Evolutionary conservation across 2,329 filamentous ascomycete genomes (phyloP).

Genomic region (Elsinoe fawcettii): DNA sequence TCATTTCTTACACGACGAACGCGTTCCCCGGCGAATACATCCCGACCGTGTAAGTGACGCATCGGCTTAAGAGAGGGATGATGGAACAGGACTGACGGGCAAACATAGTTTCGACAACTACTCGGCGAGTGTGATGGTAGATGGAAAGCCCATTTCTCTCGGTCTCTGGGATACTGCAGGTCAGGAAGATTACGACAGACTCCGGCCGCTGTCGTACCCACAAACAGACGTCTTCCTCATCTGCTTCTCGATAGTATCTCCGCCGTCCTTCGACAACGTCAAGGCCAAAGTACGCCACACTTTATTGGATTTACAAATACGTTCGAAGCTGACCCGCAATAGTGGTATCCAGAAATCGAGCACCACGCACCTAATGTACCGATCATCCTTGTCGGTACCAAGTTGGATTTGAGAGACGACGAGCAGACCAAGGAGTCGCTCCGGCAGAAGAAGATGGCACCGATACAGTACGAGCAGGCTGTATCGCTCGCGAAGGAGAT

Average conservation of each 20-base stretch:
- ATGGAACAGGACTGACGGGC: conserved; percentile 18
- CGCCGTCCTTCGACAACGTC: conserved; percentile 97
- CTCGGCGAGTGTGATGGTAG: conserved; percentile 97
- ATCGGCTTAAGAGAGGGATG: neutral
- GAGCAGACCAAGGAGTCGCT: conserved; percentile 71
- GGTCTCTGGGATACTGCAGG: conserved; percentile 98
- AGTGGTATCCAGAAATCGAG: conserved; percentile 98
- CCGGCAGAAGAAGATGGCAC: conserved; percentile 87
- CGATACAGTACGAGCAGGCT: conserved; percentile 92
- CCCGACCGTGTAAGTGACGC: conserved; percentile 71
- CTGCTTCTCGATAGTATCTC: conserved; percentile 97
- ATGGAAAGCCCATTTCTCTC: conserved; percentile 93
- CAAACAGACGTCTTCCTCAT: conserved; percentile 98
- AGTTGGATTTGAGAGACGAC: conserved; percentile 91
- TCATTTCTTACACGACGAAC: conserved; percentile 99
- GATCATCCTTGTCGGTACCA: conserved; percentile 94
- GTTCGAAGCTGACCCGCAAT: conserved; percentile 5
- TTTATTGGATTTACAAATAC: neutral
- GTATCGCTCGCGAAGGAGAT: conserved; percentile 87
- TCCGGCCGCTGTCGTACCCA: conserved; percentile 91
- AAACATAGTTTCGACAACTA: conserved; percentile 85
- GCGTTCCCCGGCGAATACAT: conserved; percentile 99
- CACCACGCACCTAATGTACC: conserved; percentile 93
- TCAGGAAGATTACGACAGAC: conserved; percentile 95
- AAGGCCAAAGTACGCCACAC: conserved; percentile 72